Evolutionary conservation across 208 protist genomes (phyloP), one percentile per base, ranked within the genome.

Genomic region (Sergeia podlipaevii): DNA sequence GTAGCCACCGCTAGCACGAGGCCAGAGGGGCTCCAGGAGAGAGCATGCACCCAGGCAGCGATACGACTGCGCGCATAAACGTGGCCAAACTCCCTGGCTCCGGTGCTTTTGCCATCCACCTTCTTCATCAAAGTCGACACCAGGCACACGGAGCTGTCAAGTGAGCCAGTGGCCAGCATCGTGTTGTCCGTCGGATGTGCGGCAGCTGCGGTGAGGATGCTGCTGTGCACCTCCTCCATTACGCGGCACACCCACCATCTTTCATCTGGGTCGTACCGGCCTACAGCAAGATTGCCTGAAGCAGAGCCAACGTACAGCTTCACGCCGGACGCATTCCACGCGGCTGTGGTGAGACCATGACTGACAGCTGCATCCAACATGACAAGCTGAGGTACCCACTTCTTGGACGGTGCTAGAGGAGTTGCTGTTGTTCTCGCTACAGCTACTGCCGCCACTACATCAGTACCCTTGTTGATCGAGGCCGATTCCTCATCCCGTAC

Each of bases 231-330:
- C 26, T 52, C 46, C 0, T 33, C 21, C 10, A 79, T 28, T 0
- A 78, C 52, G 26, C 68, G 51, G 53, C 79, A 87, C 11, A 80
- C 65, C 79, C 79, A 87, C 79, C 79, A 87, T 39, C 65, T 39
- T 28, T 82, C 58, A 10, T 43, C 39, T 2, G 33, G 4, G 24
- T 76, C 74, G 72, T 77, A 87, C n/a, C 65, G 56, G 26, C 79
- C 79, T 5, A 87, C 79, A 10, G 74, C 79, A 39, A 87, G 67
- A 33, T 55, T 80, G 11, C 66, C 65, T 11, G 60, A 65, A 7
- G 76, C 67, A 29, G 69, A 75, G 24, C 73, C 76, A 38, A 88
- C 39, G 51, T 77, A 79, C 28, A 88, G 58, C 49, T 83, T 88
- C 0, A 46, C 53, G 39, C 80, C 75, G 15, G 42, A 49, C 13